A percentile compares a stretch with the other conserved stretches of the same genome.
Evolutionary conservation across 106 monocot species (phyloP).

Genomic region (Platanthera zijinensis): DNA sequence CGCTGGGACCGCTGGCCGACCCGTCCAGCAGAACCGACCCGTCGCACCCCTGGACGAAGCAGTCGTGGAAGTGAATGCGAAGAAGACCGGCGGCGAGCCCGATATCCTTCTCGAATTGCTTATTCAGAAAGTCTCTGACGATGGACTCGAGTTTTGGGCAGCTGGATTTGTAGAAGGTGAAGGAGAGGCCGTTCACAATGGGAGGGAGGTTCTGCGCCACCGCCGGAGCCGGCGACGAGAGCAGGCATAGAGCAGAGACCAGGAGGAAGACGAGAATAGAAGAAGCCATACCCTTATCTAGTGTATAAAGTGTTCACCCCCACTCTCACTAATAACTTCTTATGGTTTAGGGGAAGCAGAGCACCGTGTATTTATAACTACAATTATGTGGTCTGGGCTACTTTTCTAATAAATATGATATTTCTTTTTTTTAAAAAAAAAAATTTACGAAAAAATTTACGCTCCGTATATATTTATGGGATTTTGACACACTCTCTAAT

Average conservation of each 20-base stretch:
- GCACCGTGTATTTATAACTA: too few relatives aligned
- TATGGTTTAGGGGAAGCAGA: too few relatives aligned
- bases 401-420: too few relatives aligned
- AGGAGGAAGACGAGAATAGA: background rate
- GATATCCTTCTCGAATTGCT: slow-evolving; percentile 23
- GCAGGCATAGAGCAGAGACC: background rate
- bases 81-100: slow-evolving; percentile 53
- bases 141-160: slow-evolving; percentile 35
- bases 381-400: too few relatives aligned
- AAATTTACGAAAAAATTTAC: too few relatives aligned
- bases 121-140: slow-evolving; percentile 14
- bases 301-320: too few relatives aligned
- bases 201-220: slow-evolving; percentile 13
- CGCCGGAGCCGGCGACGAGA: background rate
- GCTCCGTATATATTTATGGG: too few relatives aligned
- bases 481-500: too few relatives aligned
- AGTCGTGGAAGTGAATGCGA: slow-evolving; percentile 55
- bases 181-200: slow-evolving; percentile 29
- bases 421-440: too few relatives aligned
- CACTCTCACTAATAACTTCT: too few relatives aligned
- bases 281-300: too few relatives aligned
- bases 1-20: slow-evolving; percentile 43
- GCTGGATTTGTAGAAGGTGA: slow-evolving; percentile 28
- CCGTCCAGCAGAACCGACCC: slow-evolving; percentile 55
- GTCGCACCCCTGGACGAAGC: slow-evolving; percentile 54